These are phyloP conservation scores for Monosporascus cannonballus DNA, from an alignment of 2,329 filamentous ascomycete genomes.

Conservation along the genomic window DNA sequence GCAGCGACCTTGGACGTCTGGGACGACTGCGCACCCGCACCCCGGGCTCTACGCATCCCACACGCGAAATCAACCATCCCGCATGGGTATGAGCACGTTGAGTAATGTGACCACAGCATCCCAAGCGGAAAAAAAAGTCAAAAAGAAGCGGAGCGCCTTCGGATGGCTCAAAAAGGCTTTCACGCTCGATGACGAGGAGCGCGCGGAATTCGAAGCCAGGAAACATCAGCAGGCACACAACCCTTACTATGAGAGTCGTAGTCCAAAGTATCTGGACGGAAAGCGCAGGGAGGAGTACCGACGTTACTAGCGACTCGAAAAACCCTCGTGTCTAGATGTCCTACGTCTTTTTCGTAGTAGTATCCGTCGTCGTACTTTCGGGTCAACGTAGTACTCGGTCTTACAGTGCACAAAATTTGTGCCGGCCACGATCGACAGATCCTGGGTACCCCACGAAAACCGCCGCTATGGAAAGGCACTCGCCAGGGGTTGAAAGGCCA, in stretches of 20 bases:
- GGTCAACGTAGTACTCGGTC: too few species aligned
- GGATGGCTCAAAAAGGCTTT: constrained; percentile 66
- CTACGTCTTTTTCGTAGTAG: too few species aligned
- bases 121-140: constrained; percentile 38
- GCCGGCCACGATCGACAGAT: too few species aligned
- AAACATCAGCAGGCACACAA: constrained; percentile 39
- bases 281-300: constrained; percentile 32
- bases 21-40: constrained; percentile 21
- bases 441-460: too few species aligned
- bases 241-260: constrained; percentile 44
- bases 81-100: constrained; percentile 51
- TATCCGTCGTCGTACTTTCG: too few species aligned
- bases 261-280: constrained; percentile 51
- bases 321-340: too few species aligned
- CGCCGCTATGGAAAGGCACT: too few species aligned
- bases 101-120: constrained; percentile 47
- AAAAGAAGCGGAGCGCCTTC: constrained; percentile 63
- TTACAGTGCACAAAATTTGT: too few species aligned
- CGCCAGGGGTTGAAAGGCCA: too few species aligned
- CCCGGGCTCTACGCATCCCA: constrained; percentile 25
- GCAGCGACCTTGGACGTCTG: constrained; percentile 51
- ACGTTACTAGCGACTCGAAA: constrained; percentile 6
- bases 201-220: constrained; percentile 51
- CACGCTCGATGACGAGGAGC: constrained; percentile 58
- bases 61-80: constrained; percentile 44